Percentiles rank a stretch among this genome's conserved stretches.
These are phyloP conservation scores for Rhynchospora tenuis DNA, from an alignment of 176 grass and related monocot species.

Conservation along the genomic window DNA sequence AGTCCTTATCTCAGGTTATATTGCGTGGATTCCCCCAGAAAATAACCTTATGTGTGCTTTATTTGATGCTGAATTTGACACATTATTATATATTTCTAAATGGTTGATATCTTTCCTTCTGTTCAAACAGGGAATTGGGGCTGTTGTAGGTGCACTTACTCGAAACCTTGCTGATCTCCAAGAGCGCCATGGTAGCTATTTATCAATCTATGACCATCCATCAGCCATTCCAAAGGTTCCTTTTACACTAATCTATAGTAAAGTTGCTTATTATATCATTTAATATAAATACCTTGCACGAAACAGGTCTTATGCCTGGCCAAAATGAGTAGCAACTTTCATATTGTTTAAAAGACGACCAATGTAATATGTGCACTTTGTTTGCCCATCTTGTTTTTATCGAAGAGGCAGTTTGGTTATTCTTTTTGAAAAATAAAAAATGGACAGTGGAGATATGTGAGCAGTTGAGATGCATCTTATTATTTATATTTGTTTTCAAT, in stretches of 20 bases:
- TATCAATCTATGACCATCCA: slow-evolving; percentile 93
- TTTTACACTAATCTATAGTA: slow-evolving; percentile 19
- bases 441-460: neutral
- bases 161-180: slow-evolving; percentile 85
- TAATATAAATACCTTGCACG: neutral
- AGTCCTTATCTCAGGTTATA: neutral
- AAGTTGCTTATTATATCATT: neutral
- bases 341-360: neutral
- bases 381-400: neutral
- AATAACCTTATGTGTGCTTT: neutral
- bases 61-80: neutral
- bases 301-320: neutral
- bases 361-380: neutral
- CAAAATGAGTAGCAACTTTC: neutral
- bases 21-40: neutral
- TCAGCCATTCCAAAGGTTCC: slow-evolving; percentile 58
- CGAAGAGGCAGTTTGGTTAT: neutral
- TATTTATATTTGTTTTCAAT: slow-evolving; percentile 12
- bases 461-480: neutral
- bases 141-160: slow-evolving; percentile 80
- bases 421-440: neutral
- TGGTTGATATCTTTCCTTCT: slow-evolving; percentile 20
- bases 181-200: slow-evolving; percentile 69
- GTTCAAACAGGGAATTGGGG: slow-evolving; percentile 64
- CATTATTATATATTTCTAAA: slow-evolving; percentile 18